Evolutionary conservation across 768 basidiomycete species (phyloP), one percentile per base, ranked within the genome.

Genomic region (Cystobasidium tubakii): DNA sequence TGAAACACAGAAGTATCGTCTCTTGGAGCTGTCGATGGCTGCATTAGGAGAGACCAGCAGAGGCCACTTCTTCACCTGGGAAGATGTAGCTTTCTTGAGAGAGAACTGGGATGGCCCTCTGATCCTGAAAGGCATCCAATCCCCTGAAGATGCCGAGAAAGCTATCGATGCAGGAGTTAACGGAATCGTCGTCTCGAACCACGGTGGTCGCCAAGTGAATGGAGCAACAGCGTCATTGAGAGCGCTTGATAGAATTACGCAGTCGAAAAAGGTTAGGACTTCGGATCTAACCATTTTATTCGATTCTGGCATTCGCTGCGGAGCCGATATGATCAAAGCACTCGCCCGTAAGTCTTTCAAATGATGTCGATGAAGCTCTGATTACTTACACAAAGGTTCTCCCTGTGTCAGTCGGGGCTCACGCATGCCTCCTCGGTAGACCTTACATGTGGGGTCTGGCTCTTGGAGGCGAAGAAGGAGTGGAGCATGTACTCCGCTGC

Each of bases 111-210:
- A 83, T 4, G 80, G 85, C 10, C 85, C 86, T 2, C 85, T 86
- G 79, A 81, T 86, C 17, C 75, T 86, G 69, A 87, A 87, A 80
- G 86, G 86, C 62, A 75, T 78, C 23, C 76, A 74, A 46, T 62
- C 25, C 7, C 57, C 71, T 36, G 62, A 63, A 10, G 80, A 81
- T 43, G 79, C 76, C 12, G 73, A 77, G 2, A 65, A 79, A 29
- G 80, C 79, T 15, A 65, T 77, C 4, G 31, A 74, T 42, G 46
- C 75, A 55, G 77, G 77, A 13, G 67, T 76, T 0, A 71, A 77
- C 25, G 79, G 77, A 15, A 76, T 80, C 29, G 74, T 80, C 29
- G 76, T 79, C 1, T 75, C 74, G 0, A 80, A 80, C 72, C 79
- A 80, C 66, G 79, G 79, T 29, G 78, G 79, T n/a, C 23, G 72